Percentiles rank a stretch among this genome's conserved stretches.
Evolutionary conservation across 148 eudicot species (phyloP).

Genomic region (Vaccinium vitisidaea): DNA sequence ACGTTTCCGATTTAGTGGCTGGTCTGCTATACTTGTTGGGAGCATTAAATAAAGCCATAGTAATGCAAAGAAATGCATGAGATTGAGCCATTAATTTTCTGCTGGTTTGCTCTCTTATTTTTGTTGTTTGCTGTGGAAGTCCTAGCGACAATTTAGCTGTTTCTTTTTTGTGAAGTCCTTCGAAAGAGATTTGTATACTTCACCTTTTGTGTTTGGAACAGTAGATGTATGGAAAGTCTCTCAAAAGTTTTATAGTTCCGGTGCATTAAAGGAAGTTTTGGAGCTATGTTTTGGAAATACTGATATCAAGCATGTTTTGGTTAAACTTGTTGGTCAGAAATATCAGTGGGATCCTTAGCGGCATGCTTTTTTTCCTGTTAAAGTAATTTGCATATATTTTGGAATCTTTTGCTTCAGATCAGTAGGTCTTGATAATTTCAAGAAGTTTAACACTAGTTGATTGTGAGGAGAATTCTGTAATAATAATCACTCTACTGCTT

Average conservation of each 20-base stretch:
- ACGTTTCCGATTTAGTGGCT: not conserved
- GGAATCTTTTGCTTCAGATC: not conserved
- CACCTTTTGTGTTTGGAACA: not conserved
- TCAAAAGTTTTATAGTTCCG: not conserved
- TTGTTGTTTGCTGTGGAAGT: not conserved
- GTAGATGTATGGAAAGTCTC: not conserved
- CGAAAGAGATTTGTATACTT: not conserved
- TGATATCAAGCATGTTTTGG: not conserved
- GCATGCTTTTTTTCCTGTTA: not conserved
- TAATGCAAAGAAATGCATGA: not conserved
- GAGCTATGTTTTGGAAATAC: not conserved
- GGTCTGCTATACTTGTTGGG: not conserved
- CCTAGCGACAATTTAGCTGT: not conserved
- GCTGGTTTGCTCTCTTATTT: not conserved
- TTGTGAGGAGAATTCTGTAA: constrained; percentile 1
- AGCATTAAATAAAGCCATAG: too few relatives aligned
- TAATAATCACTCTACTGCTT: not conserved
- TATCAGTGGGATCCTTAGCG: not conserved
- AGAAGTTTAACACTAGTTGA: not conserved
- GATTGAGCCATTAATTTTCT: not conserved
- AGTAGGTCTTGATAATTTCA: not conserved
- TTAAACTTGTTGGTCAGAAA: not conserved
- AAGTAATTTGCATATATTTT: not conserved
- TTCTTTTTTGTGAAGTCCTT: not conserved
- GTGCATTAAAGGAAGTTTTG: not conserved